Evolutionary conservation across 352 stramenopile species (phyloP).

Genomic region (Phytopythium aichiense): DNA sequence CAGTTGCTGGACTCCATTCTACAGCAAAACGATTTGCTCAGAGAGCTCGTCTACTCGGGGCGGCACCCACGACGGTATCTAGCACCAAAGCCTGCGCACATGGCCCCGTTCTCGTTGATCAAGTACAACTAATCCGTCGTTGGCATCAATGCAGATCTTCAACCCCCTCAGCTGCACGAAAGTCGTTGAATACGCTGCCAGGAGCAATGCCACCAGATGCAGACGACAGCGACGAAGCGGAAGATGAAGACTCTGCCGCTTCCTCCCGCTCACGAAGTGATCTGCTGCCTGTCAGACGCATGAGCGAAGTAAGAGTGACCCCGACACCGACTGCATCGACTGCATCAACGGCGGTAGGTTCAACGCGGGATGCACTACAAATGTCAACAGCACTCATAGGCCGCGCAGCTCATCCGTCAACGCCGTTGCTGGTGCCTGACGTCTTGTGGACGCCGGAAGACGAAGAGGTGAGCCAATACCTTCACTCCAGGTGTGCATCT

Average conservation of each 20-base stretch:
- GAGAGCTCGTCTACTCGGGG: conserved; percentile 13
- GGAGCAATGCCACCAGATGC: not conserved
- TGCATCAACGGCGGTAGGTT: not conserved
- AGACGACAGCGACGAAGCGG: not conserved
- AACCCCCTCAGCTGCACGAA: not conserved
- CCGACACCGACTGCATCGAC: not conserved
- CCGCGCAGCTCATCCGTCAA: not conserved
- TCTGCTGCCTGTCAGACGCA: not conserved
- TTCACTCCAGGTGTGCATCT: not conserved
- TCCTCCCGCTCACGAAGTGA: not conserved
- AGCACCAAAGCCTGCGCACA: not conserved
- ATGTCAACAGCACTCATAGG: not conserved
- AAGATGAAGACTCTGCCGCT: not conserved
- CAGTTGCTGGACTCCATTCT: conserved; percentile 15
- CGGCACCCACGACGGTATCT: conserved; percentile 4
- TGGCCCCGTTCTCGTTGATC: not conserved
- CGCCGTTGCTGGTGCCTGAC: conserved; percentile 20
- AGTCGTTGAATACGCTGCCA: not conserved
- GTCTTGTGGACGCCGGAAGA: conserved; percentile 57
- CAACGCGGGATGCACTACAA: not conserved
- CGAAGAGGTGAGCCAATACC: conserved; percentile 28
- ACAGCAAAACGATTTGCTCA: conserved; percentile 28
- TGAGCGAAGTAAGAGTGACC: not conserved
- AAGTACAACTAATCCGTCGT: not conserved
- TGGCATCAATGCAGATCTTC: not conserved